Evolutionary conservation across 2,329 filamentous ascomycete genomes (phyloP), one percentile per base, ranked within the genome.

Genomic region (Fusarium robinianum): DNA sequence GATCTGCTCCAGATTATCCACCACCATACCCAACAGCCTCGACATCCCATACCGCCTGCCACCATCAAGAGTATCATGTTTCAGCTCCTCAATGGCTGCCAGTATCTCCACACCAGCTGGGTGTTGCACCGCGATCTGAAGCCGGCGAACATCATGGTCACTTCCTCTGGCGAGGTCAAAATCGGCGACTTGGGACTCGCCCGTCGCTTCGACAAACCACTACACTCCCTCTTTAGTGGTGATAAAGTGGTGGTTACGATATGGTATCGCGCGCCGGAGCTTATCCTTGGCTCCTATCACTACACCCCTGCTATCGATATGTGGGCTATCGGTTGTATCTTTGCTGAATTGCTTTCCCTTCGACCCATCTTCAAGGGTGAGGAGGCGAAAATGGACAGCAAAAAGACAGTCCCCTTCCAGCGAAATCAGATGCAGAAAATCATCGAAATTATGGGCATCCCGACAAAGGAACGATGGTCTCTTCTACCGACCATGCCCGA

Each of bases 351-450:
- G 3, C 73, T 99, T 0, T 91, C 88, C 2, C 73, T 99, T 4
- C 80, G 92, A 1, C 94, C 94, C 0, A 97, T 99, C 41, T 99
- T 99, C 69, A 99, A 99, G 65, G 94, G 94, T 0, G 94, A 99
- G 64, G 94, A 99, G 69, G 94, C 94, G 11, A 99, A 99, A 72
- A 96, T 97, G 87, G 94, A 99, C 68, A 88, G 82, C 60, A 99
- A 99, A 70, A 97, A 97, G 72, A 94, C 88, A 1, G 91, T 97
- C 0, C 94, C 94, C 0, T 99, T 99, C 60, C 94, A 99, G 69
- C 83, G 91, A 10, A 96, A 96, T 62, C 94, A 99, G 72, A 97
- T 99, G 92, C 90, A 94, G 64, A 96, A 96, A 71, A 99, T 99
- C 59, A 89, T 96, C 24, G 94, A 99, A 64, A 90, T 99, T 51